Evolutionary conservation across 2,329 filamentous ascomycete species (phyloP), one percentile per base, ranked within the genome.

Genomic region (Clonostachys solani): DNA sequence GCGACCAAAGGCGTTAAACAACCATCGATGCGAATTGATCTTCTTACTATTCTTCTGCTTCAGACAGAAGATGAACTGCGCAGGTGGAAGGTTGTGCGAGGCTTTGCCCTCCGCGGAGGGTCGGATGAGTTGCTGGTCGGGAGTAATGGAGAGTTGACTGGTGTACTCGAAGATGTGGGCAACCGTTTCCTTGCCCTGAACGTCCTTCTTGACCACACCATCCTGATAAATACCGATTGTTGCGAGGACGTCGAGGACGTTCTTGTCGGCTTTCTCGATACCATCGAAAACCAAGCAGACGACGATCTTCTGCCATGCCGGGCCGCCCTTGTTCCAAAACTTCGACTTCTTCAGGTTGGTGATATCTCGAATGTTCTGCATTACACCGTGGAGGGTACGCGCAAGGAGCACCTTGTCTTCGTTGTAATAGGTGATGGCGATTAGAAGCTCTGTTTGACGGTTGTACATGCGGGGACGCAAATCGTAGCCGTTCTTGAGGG

Each of bases 31-130:
- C 16, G 91, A 96, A 74, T 96, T 96, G 75, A 96, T 96, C 80
- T 96, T 96, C 77, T 96, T 96, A 75, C 78, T 94, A 77, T 96
- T 96, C 80, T 94, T 90, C 66, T 92, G 87, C 77, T 96, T 96
- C 66, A 96, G 68, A 63, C 91, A 96, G 76, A 96, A 96, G 69
- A 96, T 95, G 84, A 96, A 94, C 77, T 96, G 91, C 34, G 95
- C 90, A 0, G 91, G 91, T 6, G 91, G 91, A 34, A 96, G 78
- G 1, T 87, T 95, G 57, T 79, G 88, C 57, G 94, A 88, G 44
- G 94, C 89, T n/a, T 38, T 18, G 36, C 36, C 36, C 36, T 38
- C 23, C 57, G 94, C 89, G 44, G 84, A 81, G 4, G 91, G 91
- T n/a, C 90, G 86, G 61, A 95, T 91, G 47, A 96, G 84, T 73